A percentile compares a stretch with the other conserved stretches of the same genome.
Evolutionary conservation across 805 yeast genomes (phyloP).

Genomic region (Yarrowia osloensis): DNA sequence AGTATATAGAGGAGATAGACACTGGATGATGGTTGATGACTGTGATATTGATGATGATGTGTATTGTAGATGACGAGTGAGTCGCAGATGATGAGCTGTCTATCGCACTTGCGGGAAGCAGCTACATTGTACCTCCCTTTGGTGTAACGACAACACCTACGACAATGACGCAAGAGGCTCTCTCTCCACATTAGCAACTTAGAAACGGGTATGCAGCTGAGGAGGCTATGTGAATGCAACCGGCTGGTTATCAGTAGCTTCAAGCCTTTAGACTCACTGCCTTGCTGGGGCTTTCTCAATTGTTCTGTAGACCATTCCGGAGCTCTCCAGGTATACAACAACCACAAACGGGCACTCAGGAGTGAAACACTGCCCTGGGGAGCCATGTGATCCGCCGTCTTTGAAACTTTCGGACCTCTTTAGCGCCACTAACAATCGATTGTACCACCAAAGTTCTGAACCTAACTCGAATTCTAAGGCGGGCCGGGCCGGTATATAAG

Average conservation of each 20-base stretch:
- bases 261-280: neutral
- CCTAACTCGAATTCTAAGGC: slow-evolving; percentile 4
- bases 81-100: too few species aligned
- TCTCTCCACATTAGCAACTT: neutral
- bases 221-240: neutral
- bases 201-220: neutral
- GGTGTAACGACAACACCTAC: too few species aligned
- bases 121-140: too few species aligned
- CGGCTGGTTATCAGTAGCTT: neutral
- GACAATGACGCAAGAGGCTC: too few species aligned
- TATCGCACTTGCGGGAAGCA: too few species aligned
- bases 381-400: neutral
- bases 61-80: too few species aligned
- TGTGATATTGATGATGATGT: too few species aligned
- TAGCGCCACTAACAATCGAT: neutral
- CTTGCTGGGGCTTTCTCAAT: neutral
- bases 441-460: neutral
- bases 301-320: too few species aligned
- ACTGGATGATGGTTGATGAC: neutral
- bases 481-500: neutral
- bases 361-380: neutral
- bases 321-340: too few species aligned
- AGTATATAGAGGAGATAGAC: slow-evolving; percentile 7
- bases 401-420: neutral
- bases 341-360: too few species aligned